Evolutionary conservation across 441 rosid species (phyloP).

Genomic region (Jatropha podagrica): DNA sequence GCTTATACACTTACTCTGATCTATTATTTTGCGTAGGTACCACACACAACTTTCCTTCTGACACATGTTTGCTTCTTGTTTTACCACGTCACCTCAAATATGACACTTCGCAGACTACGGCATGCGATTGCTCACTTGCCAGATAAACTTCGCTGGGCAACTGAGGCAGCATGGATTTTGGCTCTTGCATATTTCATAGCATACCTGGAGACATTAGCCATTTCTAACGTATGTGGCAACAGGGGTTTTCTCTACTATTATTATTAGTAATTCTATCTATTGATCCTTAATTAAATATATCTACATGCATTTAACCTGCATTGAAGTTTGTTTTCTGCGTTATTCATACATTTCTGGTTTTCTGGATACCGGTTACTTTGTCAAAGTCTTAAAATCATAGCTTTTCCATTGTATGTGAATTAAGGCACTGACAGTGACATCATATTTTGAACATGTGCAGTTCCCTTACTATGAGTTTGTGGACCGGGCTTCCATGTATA

Average conservation of each 20-base stretch:
- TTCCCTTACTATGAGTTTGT: conserved; percentile 97
- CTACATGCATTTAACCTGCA: not conserved
- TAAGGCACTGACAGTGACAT: conserved; percentile 13
- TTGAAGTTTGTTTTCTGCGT: too few species aligned
- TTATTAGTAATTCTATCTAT: not conserved
- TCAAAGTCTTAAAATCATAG: not conserved
- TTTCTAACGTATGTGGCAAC: conserved; percentile 69
- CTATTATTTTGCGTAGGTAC: conserved; percentile 59
- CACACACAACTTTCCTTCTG: conserved; percentile 93
- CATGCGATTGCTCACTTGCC: conserved; percentile 71
- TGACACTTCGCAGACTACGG: conserved; percentile 80
- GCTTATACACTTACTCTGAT: conserved; percentile 5
- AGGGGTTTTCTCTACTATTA: conserved; percentile 9
- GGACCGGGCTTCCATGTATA: conserved; percentile 95
- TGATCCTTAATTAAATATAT: not conserved
- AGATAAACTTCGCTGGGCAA: conserved; percentile 53
- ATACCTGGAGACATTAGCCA: conserved; percentile 85
- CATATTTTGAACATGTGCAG: conserved; percentile 50
- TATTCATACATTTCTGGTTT: not conserved
- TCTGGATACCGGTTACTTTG: not conserved
- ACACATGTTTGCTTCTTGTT: conserved; percentile 93
- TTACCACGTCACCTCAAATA: conserved; percentile 88
- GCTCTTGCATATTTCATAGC: conserved; percentile 93
- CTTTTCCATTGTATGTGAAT: not conserved
- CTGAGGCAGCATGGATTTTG: conserved; percentile 85